Evolutionary conservation across 345 rosid species (phyloP).

Genomic region (Luvunga scandens): DNA sequence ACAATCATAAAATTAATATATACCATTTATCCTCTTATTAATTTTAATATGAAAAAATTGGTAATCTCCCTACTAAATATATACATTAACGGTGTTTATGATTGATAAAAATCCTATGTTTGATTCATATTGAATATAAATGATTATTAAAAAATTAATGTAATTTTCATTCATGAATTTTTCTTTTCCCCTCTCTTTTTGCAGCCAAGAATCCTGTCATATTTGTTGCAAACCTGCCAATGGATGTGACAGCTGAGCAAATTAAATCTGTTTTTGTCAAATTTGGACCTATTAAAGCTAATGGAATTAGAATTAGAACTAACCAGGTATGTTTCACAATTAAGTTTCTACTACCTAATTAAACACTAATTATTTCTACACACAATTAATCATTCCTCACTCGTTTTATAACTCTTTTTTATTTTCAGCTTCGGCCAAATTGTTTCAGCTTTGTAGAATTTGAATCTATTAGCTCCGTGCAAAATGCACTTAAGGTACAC

Average conservation of each 20-base stretch:
- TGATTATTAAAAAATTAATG: too few species aligned
- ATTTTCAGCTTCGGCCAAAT: conserved; percentile 40
- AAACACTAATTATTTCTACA: neutral
- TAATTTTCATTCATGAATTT: too few species aligned
- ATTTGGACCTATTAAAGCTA: conserved; percentile 50
- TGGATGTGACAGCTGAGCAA: conserved; percentile 49
- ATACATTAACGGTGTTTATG: too few species aligned
- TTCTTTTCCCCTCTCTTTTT: neutral
- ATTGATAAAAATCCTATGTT: too few species aligned
- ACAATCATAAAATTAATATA: too few species aligned
- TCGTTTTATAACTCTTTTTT: neutral
- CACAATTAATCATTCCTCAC: neutral
- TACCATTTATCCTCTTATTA: too few species aligned
- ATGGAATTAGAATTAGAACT: conserved; percentile 60
- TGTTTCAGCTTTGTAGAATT: conserved; percentile 86
- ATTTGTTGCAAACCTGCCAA: conserved; percentile 63
- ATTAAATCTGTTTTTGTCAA: conserved; percentile 34
- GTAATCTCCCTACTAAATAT: too few species aligned
- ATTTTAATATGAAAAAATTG: too few species aligned
- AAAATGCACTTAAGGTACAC: conserved; percentile 57
- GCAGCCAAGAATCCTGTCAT: conserved; percentile 48
- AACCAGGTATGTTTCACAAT: conserved; percentile 38
- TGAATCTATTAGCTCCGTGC: conserved; percentile 59
- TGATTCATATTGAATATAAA: too few species aligned
- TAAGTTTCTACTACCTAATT: neutral